Evolutionary conservation across 768 basidiomycete genomes (phyloP).

Genomic region (Mycena venus): DNA sequence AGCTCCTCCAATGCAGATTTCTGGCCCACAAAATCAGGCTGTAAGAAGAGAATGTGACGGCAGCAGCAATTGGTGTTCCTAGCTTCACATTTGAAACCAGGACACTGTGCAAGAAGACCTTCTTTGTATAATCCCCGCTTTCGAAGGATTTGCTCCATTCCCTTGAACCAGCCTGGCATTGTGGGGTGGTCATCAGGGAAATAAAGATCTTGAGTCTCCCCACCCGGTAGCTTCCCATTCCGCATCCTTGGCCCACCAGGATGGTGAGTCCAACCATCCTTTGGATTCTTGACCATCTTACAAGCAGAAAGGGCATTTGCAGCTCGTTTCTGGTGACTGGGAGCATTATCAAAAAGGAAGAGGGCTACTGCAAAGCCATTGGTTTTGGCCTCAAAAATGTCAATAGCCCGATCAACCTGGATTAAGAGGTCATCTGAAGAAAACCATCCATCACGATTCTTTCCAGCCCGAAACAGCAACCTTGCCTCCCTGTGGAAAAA

Average conservation of each 20-base stretch:
- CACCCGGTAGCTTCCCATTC: conserved; percentile 31
- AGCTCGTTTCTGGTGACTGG: conserved; percentile 42
- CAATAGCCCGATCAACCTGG: neutral
- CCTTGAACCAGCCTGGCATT: no score
- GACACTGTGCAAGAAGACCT: neutral
- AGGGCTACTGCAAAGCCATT: no score
- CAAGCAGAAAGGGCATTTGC: conserved; percentile 44
- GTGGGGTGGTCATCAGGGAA: no score
- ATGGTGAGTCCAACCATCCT: conserved; percentile 21
- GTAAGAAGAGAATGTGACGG: neutral
- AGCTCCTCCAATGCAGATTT: neutral
- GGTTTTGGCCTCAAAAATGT: neutral
- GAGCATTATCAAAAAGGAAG: conserved; percentile 37
- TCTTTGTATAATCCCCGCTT: neutral
- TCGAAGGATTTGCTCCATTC: no score
- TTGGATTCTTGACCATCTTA: conserved; percentile 39
- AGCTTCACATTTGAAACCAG: neutral
- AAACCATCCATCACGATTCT: neutral
- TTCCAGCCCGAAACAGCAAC: neutral
- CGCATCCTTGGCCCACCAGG: conserved; percentile 36
- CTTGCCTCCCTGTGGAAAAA: neutral
- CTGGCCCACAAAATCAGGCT: neutral
- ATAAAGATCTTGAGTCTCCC: conserved; percentile 46
- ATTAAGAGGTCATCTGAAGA: neutral
- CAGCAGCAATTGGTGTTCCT: neutral